phyloP scores from a whole-genome alignment of 2,329 filamentous ascomycete genomes.

The Macrophomina pseudophaseolina region DNA sequence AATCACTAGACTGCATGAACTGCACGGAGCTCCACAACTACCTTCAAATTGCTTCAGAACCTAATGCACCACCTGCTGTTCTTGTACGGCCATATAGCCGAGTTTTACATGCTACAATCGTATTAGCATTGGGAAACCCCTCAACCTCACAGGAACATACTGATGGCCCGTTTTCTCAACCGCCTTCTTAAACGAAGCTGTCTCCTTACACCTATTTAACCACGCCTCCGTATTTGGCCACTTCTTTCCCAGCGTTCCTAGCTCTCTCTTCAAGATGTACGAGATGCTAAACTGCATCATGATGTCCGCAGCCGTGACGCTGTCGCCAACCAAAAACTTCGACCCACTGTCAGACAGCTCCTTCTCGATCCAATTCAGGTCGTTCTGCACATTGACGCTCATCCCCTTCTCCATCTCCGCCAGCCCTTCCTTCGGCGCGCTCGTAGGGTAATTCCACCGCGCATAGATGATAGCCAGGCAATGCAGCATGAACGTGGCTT shows the following conservation, averaged over 20 bases:
- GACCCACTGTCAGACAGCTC: slow-evolving; percentile 47
- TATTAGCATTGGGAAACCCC: neutral
- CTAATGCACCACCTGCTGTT: too few relatives aligned
- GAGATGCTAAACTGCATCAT: slow-evolving; percentile 52
- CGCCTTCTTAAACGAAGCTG: slow-evolving; percentile 44
- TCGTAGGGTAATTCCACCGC: slow-evolving; percentile 48
- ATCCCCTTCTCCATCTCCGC: slow-evolving; percentile 46
- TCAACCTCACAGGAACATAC: neutral
- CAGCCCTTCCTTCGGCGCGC: slow-evolving; percentile 35
- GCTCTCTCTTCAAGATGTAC: slow-evolving; percentile 46
- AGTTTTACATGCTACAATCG: neutral
- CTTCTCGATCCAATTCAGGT: slow-evolving; percentile 52
- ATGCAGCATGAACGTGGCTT: slow-evolving; percentile 55
- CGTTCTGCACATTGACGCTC: slow-evolving; percentile 50
- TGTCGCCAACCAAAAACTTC: slow-evolving; percentile 49
- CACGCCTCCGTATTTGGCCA: slow-evolving; percentile 44
- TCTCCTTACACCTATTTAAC: slow-evolving; percentile 44
- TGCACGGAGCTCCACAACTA: too few relatives aligned
- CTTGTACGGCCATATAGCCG: too few relatives aligned
- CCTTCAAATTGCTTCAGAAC: too few relatives aligned
- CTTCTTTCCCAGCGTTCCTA: slow-evolving; percentile 45
- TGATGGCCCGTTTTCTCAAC: slow-evolving; percentile 49
- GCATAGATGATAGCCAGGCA: slow-evolving; percentile 52
- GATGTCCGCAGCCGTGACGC: slow-evolving; percentile 51
- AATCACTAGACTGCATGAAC: too few relatives aligned